Evolutionary conservation across 78 protist species (phyloP).

Genomic region (Monosiga brevicollis): DNA sequence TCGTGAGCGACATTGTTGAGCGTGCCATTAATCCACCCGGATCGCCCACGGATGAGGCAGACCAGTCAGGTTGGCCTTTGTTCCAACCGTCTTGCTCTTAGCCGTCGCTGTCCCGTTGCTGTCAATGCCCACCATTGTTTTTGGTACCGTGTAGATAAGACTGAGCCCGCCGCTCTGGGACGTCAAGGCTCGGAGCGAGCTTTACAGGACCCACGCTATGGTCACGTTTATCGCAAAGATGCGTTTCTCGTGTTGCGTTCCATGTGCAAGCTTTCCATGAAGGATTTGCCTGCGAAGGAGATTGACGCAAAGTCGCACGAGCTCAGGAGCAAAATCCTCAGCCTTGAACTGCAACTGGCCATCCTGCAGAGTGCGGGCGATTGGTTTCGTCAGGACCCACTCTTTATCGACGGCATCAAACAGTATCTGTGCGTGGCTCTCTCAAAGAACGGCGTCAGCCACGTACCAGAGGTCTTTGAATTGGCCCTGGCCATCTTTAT

Average conservation of each 20-base stretch:
- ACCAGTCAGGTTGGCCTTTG: too few species aligned
- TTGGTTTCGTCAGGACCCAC: constrained; percentile 6
- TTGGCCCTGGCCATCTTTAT: constrained; percentile 61
- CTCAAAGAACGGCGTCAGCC: constrained; percentile 45
- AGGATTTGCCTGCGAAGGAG: not conserved
- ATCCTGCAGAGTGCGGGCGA: constrained; percentile 39
- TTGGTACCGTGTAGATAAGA: too few species aligned
- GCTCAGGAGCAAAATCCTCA: constrained; percentile 21
- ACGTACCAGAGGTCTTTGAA: constrained; percentile 27
- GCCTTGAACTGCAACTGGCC: constrained; percentile 40
- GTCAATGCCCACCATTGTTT: too few species aligned
- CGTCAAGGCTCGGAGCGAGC: too few species aligned
- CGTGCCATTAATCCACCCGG: too few species aligned
- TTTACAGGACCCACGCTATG: not conserved
- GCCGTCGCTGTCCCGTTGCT: too few species aligned
- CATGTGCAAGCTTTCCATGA: constrained; percentile 52
- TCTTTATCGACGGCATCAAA: constrained; percentile 27
- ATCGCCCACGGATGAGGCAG: too few species aligned
- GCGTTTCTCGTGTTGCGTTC: constrained; percentile 51
- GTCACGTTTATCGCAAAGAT: constrained; percentile 19
- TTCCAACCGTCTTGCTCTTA: too few species aligned
- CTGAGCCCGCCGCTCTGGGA: too few species aligned
- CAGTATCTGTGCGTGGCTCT: constrained; percentile 45
- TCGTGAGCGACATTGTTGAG: too few species aligned
- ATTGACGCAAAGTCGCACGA: constrained; percentile 14